Conservation (phyloP, 495 filamentous ascomycete genomes). For the Penicillium odoratum region DNA sequence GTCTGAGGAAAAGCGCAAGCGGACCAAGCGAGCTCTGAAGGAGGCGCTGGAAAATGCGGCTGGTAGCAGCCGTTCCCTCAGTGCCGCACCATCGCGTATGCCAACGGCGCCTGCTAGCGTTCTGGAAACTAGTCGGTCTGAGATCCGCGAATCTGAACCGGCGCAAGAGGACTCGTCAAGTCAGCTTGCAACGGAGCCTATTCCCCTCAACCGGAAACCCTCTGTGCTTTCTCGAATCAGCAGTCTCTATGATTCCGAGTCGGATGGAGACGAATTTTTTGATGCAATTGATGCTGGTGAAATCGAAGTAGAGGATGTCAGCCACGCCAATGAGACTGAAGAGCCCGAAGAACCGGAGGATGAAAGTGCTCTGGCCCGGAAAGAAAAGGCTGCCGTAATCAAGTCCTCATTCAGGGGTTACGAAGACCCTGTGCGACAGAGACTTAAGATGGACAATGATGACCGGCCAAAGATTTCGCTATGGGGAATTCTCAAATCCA, state of each 20-base stretch:
- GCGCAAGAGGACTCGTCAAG: constrained; percentile 7
- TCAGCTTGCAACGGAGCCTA: constrained; percentile 12
- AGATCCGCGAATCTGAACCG: constrained; percentile 14
- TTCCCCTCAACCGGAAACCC: constrained; percentile 26
- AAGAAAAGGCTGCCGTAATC: constrained; percentile 58
- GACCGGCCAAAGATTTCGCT: constrained; percentile 91
- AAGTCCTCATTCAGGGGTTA: constrained; percentile 82
- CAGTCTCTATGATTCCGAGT: constrained; percentile 72
- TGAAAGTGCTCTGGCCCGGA: constrained; percentile 47
- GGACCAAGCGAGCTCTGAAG: constrained; percentile 84
- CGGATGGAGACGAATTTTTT: constrained; percentile 93
- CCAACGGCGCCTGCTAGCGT: constrained; percentile 15
- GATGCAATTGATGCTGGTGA: constrained; percentile 94
- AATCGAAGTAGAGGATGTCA: constrained; percentile 70
- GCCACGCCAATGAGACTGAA: constrained; percentile 40
- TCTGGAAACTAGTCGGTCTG: constrained; percentile 19
- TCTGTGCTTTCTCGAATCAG: constrained; percentile 36
- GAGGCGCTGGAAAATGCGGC: constrained; percentile 73
- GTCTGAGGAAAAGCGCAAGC: constrained; percentile 83
- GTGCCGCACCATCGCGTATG: constrained; percentile 28
- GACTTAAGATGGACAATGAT: constrained; percentile 87
- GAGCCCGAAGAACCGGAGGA: constrained; percentile 45
- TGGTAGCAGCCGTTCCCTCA: constrained; percentile 44
- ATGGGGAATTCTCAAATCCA: constrained; percentile 97
- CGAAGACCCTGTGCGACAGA: constrained; percentile 76